Evolutionary conservation across 2,329 filamentous ascomycete species (phyloP), one percentile per base, ranked within the genome.

Genomic region (Fusarium nelsonii): DNA sequence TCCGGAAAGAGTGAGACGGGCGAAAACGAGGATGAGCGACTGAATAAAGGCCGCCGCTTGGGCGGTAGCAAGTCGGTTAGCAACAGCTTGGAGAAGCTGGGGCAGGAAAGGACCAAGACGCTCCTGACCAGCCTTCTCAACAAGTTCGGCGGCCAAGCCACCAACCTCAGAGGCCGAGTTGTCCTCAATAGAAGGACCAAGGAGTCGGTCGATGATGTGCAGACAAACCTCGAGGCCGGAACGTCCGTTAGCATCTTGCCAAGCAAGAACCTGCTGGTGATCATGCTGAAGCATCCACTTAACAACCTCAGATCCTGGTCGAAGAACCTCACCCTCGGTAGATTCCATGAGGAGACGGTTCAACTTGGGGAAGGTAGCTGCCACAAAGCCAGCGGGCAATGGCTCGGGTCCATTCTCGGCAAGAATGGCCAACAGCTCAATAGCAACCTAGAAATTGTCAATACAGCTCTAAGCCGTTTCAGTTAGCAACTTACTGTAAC

Each of bases 161-260:
- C 96, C 96, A 43, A 99, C 94, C 81, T 99, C 95, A n/a, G 94
- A 93, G 7, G 95, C 96, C 18, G 94, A 92, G 74, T 95, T 93
- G 75, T 99, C 96, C 74, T 97, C 92, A n/a, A 98, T 91, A 2
- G 86, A 81, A 2, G 92, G 91, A 4, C 92, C 91, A 32, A 99
- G 87, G 6, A 99, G 87, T 48, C 95, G 92, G 78, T 97, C 96
- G 67, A 99, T 93, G 72, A 99, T 96, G 69, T 93, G 88, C 48
- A 99, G 87, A 61, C 93, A 93, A 32, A 97, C 90, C 78, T 98
- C 94, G 12, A 97, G 86, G 16, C 95, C 95, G 37, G 89, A 92
- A 73, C 93, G 93, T 40, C 92, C 92, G 44, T 86, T 88, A 69
- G 90, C 88, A 75, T 97, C 93, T 36, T 90, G 89, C 91, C 94